Evolutionary conservation across 345 rosid genomes (phyloP).

Genomic region (Luvunga scandens): DNA sequence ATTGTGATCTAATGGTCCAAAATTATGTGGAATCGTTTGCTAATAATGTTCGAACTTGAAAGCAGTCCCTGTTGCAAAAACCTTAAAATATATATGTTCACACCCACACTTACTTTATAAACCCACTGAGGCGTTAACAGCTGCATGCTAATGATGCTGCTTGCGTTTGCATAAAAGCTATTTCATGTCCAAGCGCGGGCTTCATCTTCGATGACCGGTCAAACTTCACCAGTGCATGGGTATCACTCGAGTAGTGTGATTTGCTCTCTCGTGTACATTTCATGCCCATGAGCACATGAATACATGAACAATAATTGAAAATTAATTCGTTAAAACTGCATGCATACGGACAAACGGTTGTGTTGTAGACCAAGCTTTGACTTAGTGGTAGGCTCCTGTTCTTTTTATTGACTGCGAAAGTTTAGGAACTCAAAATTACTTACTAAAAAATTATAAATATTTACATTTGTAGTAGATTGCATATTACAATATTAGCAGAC

Average conservation of each 20-base stretch:
- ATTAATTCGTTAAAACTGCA: background rate
- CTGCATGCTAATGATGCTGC: conserved; percentile 22
- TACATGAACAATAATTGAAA: background rate
- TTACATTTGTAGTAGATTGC: too few species aligned
- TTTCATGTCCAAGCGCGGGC: conserved; percentile 17
- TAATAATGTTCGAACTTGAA: background rate
- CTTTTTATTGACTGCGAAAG: too few species aligned
- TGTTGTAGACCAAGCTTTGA: too few species aligned
- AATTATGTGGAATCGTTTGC: conserved; percentile 8
- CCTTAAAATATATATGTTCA: background rate
- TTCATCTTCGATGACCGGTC: conserved; percentile 18
- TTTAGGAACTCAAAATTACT: too few species aligned
- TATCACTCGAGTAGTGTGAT: conserved; percentile 16
- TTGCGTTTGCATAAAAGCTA: conserved; percentile 13
- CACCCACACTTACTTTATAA: background rate
- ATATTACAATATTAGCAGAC: too few species aligned
- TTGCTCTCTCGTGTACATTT: conserved; percentile 7
- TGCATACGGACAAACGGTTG: too few species aligned
- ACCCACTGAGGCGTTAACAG: conserved; percentile 5
- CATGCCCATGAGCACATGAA: background rate
- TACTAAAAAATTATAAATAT: too few species aligned
- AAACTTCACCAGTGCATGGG: background rate
- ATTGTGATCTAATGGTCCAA: conserved; percentile 9
- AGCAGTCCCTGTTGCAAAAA: background rate
- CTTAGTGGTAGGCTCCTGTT: too few species aligned